phyloP scores from a whole-genome alignment of 2,329 filamentous ascomycete genomes.

The Monosporascus sp. region DNA sequence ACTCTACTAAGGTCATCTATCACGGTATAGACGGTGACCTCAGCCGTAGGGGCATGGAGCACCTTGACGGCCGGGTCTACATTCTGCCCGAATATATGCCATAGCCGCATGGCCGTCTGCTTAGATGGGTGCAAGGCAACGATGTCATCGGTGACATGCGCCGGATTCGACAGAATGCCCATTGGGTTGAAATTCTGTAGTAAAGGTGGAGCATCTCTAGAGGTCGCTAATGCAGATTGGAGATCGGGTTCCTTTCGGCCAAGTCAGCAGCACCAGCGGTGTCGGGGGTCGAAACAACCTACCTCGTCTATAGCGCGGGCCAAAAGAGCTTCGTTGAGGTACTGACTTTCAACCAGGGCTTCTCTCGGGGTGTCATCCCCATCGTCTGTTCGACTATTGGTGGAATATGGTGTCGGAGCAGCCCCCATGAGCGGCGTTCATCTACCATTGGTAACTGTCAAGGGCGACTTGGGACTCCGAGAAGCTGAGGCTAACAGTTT shows the following conservation, averaged over 20 bases:
- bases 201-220: not conserved
- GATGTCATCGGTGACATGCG: conserved; percentile 9
- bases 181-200: conserved; percentile 23
- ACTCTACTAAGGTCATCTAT: conserved; percentile 18
- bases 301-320: conserved; percentile 30
- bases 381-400: not conserved
- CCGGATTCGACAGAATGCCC: conserved; percentile 25
- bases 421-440: not conserved
- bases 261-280: not conserved
- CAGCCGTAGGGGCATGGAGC: conserved; percentile 22
- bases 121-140: conserved; percentile 20
- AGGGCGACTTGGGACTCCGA: not conserved
- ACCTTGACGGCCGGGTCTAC: conserved; percentile 24
- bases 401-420: not conserved
- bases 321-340: conserved; percentile 32
- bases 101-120: conserved; percentile 8
- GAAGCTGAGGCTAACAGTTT: conserved; percentile 16
- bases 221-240: conserved; percentile 12
- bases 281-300: not conserved
- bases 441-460: not conserved
- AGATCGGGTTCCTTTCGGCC: not conserved
- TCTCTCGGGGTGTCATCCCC: conserved; percentile 9
- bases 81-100: not conserved
- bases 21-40: conserved; percentile 21
- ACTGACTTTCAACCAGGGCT: conserved; percentile 28